These are phyloP conservation scores for Fusarium sp. DNA, from an alignment of 2,329 filamentous ascomycete genomes.

Conservation along the genomic window DNA sequence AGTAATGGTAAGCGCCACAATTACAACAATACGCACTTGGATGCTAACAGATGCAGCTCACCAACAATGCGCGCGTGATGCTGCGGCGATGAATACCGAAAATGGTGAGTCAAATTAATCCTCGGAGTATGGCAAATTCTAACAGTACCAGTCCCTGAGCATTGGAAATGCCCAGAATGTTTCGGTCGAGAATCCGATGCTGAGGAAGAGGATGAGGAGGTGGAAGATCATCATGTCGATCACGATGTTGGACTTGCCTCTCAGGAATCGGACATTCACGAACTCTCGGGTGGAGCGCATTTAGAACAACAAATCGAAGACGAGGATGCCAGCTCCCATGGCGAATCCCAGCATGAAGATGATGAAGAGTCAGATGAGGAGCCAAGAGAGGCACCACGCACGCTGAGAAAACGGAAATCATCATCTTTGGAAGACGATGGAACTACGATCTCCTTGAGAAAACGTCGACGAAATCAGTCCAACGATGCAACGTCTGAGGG, in stretches of 20 bases:
- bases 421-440: conserved; percentile 75
- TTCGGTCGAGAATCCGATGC: conserved; percentile 48
- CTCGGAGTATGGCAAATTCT: background rate
- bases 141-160: conserved; percentile 52
- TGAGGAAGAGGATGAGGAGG: conserved; percentile 48
- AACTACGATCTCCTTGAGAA: conserved; percentile 62
- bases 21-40: conserved; percentile 29
- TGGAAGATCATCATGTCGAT: conserved; percentile 37
- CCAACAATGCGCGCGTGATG: conserved; percentile 85
- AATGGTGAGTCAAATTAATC: conserved; percentile 45
- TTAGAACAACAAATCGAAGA: conserved; percentile 14
- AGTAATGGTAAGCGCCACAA: conserved; percentile 76
- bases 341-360: conserved; percentile 24
- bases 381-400: conserved; percentile 71
- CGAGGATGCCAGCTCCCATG: conserved; percentile 26
- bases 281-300: conserved; percentile 16
- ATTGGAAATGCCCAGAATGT: conserved; percentile 66
- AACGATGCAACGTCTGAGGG: conserved; percentile 56
- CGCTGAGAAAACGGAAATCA: conserved; percentile 85
- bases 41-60: conserved; percentile 75
- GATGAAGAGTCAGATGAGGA: conserved; percentile 22
- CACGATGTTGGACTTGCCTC: conserved; percentile 41
- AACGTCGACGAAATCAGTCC: conserved; percentile 62
- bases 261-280: conserved; percentile 43
- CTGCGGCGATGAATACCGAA: conserved; percentile 54